Conservation (phyloP, 208 protist species). For the Acanthamoeba sp. region DNA sequence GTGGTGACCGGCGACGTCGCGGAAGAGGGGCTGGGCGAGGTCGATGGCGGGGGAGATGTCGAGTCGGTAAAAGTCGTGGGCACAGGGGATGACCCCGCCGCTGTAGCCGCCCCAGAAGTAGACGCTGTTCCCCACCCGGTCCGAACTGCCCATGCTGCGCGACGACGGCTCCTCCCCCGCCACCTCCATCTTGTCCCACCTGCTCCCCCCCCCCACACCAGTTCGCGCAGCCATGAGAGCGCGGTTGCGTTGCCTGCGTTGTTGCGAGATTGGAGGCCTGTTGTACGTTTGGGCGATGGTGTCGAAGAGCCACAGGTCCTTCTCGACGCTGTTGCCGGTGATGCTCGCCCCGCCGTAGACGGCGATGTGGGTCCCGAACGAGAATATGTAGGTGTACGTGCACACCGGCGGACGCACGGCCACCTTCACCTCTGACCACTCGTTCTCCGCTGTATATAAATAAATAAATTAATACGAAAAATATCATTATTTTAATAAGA, state of each 20-base stretch:
- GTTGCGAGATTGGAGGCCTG: not conserved
- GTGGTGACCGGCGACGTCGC: too few relatives aligned
- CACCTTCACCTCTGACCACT: conserved; percentile 45
- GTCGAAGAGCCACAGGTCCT: conserved; percentile 64
- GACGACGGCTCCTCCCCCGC: not conserved
- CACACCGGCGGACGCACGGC: conserved; percentile 5
- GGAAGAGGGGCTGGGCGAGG: not conserved
- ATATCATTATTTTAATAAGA: too few relatives aligned
- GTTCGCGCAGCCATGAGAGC: not conserved
- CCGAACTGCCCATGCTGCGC: conserved; percentile 38
- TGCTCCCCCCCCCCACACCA: not conserved
- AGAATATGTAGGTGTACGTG: conserved; percentile 62
- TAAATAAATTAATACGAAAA: too few relatives aligned
- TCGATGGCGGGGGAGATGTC: not conserved
- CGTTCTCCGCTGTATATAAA: conserved; percentile 50
- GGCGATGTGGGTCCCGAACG: conserved; percentile 17
- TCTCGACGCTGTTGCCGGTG: not conserved
- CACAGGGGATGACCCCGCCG: conserved; percentile 18
- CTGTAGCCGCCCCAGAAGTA: conserved; percentile 67
- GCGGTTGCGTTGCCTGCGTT: not conserved
- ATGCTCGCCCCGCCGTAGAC: conserved; percentile 48
- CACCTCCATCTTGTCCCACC: conserved; percentile 51
- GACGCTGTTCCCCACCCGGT: conserved; percentile 39
- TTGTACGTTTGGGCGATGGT: conserved; percentile 44
- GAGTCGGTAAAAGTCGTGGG: conserved; percentile 52